A percentile compares a stretch with the other conserved stretches of the same genome.
phyloP scores from a whole-genome alignment of 106 monocot genomes.

The Dendrobium catenatum region DNA sequence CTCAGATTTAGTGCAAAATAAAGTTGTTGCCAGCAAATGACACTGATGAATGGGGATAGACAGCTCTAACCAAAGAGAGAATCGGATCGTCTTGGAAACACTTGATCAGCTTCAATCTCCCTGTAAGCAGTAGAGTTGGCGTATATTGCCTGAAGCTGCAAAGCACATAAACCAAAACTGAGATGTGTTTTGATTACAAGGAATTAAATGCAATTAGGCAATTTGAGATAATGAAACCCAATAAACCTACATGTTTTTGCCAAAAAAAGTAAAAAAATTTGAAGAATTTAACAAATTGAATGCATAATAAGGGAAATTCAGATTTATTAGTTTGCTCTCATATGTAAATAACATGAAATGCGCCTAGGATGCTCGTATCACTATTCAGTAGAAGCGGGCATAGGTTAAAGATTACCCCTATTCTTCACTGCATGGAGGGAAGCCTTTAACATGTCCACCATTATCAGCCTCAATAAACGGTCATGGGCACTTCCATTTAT shows the following conservation, averaged over 20 bases:
- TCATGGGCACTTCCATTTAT: too few species aligned
- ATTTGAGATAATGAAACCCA: background rate
- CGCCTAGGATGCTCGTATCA: too few species aligned
- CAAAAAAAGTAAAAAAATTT: background rate
- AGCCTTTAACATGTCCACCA: too few species aligned
- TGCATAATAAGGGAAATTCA: background rate
- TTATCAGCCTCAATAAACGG: too few species aligned
- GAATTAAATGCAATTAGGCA: background rate
- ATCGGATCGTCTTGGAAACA: background rate
- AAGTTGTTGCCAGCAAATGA: background rate
- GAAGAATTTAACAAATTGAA: background rate
- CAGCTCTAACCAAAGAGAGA: background rate
- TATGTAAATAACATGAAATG: too few species aligned
- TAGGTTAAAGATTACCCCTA: too few species aligned
- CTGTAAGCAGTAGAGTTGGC: conserved; percentile 8
- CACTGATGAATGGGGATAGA: background rate
- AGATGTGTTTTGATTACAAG: background rate
- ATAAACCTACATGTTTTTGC: background rate
- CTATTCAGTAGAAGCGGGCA: too few species aligned
- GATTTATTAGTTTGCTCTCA: too few species aligned
- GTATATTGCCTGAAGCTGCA: conserved; percentile 8
- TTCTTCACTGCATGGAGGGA: too few species aligned
- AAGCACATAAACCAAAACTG: background rate
- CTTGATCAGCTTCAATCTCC: background rate
- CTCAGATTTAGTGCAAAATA: background rate